Evolutionary conservation across 139 green algal species (phyloP).

Genomic region (Coelastrella sp.): DNA sequence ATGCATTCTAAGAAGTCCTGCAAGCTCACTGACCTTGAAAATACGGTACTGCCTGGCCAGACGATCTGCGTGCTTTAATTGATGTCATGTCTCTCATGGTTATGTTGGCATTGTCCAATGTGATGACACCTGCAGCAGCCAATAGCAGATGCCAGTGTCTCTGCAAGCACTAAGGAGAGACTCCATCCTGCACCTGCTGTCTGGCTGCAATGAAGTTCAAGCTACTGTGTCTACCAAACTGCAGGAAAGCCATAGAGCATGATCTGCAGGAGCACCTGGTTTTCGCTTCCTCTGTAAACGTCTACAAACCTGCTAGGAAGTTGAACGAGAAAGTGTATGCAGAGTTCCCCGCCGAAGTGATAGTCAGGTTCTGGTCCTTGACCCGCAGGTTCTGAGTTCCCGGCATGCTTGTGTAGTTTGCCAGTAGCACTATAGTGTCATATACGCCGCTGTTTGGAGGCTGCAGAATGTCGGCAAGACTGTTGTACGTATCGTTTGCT

Average conservation of each 20-base stretch:
- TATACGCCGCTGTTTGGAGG: background rate
- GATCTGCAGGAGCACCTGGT: no score
- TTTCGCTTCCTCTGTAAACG: background rate
- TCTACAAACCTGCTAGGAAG: background rate
- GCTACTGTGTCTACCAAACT: no score
- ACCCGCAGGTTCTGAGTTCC: background rate
- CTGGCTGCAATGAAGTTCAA: no score
- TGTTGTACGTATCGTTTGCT: background rate
- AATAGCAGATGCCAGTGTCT: background rate
- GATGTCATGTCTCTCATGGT: background rate
- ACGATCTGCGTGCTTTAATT: background rate
- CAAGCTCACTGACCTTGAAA: background rate
- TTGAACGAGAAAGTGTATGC: background rate
- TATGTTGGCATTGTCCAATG: background rate
- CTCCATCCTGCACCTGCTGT: background rate
- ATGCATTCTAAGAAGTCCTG: no score
- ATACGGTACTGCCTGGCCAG: background rate
- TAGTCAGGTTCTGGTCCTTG: background rate
- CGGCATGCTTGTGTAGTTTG: slow-evolving; percentile 3
- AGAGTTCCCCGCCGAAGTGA: background rate
- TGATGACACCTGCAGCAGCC: background rate
- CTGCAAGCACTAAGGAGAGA: background rate
- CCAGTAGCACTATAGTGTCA: background rate
- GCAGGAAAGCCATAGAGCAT: no score
- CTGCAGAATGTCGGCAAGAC: background rate